Evolutionary conservation across 768 basidiomycete species (phyloP).

Genomic region (Rhizopogon vulgaris): DNA sequence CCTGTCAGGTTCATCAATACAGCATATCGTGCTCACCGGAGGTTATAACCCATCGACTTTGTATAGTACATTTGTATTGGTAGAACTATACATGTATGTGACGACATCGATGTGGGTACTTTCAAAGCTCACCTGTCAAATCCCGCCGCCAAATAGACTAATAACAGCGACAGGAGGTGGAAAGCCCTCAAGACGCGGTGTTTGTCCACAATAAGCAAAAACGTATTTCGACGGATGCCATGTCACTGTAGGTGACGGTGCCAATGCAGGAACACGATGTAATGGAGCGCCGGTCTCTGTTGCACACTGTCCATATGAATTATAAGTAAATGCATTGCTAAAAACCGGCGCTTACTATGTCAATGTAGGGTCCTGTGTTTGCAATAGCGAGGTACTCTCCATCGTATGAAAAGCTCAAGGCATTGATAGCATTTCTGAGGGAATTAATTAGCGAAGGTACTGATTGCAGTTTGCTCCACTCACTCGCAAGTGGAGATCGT

Average conservation of each 20-base stretch:
- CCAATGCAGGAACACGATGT: slow-evolving; percentile 70
- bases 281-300: slow-evolving; percentile 70
- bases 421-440: slow-evolving; percentile 60
- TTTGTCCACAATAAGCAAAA: slow-evolving; percentile 80
- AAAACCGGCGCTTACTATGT: slow-evolving; percentile 52
- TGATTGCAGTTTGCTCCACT: slow-evolving; percentile 20
- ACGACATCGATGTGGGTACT: neutral
- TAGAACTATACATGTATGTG: neutral
- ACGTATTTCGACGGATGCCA: slow-evolving; percentile 82
- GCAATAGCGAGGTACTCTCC: slow-evolving; percentile 81
- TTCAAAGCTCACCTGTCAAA: slow-evolving; percentile 9
- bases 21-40: too few species aligned
- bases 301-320: slow-evolving; percentile 48
- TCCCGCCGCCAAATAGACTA: slow-evolving; percentile 61
- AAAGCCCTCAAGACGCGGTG: slow-evolving; percentile 56
- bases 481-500: slow-evolving; percentile 81
- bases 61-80: neutral
- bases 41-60: neutral
- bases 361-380: slow-evolving; percentile 64
- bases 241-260: slow-evolving; percentile 66
- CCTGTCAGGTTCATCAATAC: too few species aligned
- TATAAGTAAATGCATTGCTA: neutral
- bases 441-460: neutral
- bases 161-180: slow-evolving; percentile 63
- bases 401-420: slow-evolving; percentile 75